Base-by-base conservation (phyloP, 2,329 filamentous ascomycete species). In the Arthrobotrys iridis region DNA sequence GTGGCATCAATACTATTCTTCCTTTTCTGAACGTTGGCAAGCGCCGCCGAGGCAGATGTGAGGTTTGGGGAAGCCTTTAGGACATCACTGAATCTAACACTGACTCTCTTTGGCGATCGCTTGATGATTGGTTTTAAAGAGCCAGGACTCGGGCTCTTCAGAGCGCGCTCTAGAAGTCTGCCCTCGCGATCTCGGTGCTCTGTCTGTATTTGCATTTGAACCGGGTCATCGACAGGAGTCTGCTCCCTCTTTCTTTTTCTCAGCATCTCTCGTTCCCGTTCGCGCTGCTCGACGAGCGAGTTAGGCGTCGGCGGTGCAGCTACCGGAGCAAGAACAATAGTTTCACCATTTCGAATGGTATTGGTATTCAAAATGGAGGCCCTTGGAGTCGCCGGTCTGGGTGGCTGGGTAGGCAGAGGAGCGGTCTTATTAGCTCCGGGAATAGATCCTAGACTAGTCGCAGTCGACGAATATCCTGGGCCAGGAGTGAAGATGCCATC, bases 401-500 rank as follows among this genome's bases (percentile, higher is more conserved):
- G 45, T 28, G 67, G 45, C 22, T 67, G 71, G 28, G 62, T 50
- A 33, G 57, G 5, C 18, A 57, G 55, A 24, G 62, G 62, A 41
- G 55, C 58, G 66, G 35, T 46, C 30, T 55, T 55, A 37, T 55
- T 55, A 55, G 28, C 28, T 22, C 30, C 50, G 28, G 18, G 50
- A 43, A 63, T 58, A 11, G 62, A 67, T 60, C 45, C 62, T 58
- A 74, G 52, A 43, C 70, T 74, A 13, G 71, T 75, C 4, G 46
- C 71, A 30, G 71, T 48, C 57, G 71, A 75, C 10, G 46, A 63
- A 26, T 68, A 68, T 50, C 67, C 71, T 33, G 71, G 71, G n/a
- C 71, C 71, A n/a, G 71, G 71, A 5, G 71, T 75, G 41, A 75
- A 75, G 35, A 75, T 59, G 11, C 63, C 58, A 45, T 62, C 71